phyloP scores from a whole-genome alignment of 768 basidiomycete species.

The Asterophora lycoperdoides region DNA sequence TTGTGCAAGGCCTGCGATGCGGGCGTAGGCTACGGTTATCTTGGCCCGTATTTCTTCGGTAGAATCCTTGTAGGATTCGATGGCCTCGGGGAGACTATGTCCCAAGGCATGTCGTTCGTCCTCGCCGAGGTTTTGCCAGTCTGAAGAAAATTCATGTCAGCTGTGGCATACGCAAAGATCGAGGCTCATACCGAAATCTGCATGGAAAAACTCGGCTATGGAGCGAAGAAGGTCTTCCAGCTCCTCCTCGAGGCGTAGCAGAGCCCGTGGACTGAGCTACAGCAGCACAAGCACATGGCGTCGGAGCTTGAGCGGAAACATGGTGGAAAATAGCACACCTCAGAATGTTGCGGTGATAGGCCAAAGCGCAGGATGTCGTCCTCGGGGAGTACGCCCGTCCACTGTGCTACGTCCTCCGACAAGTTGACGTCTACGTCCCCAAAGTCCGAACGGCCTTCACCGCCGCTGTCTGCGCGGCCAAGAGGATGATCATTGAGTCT shows the following conservation, averaged over 20 bases:
- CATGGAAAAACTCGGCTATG: conserved; percentile 20
- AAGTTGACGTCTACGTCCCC: neutral
- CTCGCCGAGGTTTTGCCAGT: conserved; percentile 9
- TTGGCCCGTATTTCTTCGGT: conserved; percentile 7
- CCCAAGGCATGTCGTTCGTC: conserved; percentile 4
- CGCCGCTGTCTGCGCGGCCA: neutral
- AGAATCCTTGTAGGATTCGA: conserved; percentile 3
- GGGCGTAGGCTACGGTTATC: neutral
- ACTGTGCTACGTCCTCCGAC: neutral
- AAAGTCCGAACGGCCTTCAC: neutral
- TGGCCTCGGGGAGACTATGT: conserved; percentile 7
- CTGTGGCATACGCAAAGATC: neutral
- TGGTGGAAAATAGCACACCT: conserved; percentile 4
- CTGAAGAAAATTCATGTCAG: neutral
- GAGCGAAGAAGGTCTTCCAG: conserved; percentile 18
- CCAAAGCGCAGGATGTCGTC: conserved; percentile 15
- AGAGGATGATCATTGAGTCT: neutral
- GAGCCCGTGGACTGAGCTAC: conserved; percentile 8
- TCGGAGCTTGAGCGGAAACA: neutral
- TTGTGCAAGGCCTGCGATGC: conserved; percentile 8
- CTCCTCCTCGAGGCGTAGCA: conserved; percentile 17
- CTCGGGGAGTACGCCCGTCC: conserved; percentile 2
- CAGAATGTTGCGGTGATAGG: conserved; percentile 2
- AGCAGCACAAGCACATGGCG: neutral
- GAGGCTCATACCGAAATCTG: conserved; percentile 14